Percentiles rank a stretch among this genome's conserved stretches.
These are phyloP conservation scores for Capsella rubella DNA, from an alignment of 441 rosid genomes.

Conservation along the genomic window DNA sequence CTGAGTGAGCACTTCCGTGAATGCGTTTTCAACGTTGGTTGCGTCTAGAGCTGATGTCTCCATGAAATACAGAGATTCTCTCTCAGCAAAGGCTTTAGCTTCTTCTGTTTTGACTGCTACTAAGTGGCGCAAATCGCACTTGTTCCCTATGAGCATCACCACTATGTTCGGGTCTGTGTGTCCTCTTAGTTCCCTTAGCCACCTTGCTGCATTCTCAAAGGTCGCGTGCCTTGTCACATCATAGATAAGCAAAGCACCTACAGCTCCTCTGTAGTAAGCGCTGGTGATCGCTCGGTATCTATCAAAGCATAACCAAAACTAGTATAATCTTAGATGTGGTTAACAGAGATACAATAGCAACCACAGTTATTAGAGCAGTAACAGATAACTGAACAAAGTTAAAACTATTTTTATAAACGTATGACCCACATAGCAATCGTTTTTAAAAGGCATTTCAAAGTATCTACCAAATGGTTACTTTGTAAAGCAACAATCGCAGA, in stretches of 20 bases:
- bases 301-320: constrained; percentile 6
- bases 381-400: background rate
- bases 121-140: constrained; percentile 47
- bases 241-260: constrained; percentile 51
- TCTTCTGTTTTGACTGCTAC: constrained; percentile 49
- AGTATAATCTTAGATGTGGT: constrained; percentile 3
- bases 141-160: constrained; percentile 55
- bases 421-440: background rate
- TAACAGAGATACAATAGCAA: constrained; percentile 7
- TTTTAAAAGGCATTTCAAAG: background rate
- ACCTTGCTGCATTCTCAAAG: constrained; percentile 51
- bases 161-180: constrained; percentile 53
- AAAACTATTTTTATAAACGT: background rate
- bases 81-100: constrained; percentile 52
- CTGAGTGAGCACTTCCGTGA: constrained; percentile 47
- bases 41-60: constrained; percentile 53
- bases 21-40: constrained; percentile 49
- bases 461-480: background rate
- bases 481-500: background rate
- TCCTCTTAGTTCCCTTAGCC: constrained; percentile 47
- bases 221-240: constrained; percentile 51
- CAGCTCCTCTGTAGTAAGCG: constrained; percentile 53
- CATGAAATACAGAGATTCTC: constrained; percentile 51
- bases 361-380: background rate
- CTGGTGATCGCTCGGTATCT: constrained; percentile 56